Percentiles rank a stretch among this genome's conserved stretches.
These are phyloP conservation scores for Myriosclerotinia duriaeana DNA, from an alignment of 2,329 filamentous ascomycete genomes.

Conservation along the genomic window DNA sequence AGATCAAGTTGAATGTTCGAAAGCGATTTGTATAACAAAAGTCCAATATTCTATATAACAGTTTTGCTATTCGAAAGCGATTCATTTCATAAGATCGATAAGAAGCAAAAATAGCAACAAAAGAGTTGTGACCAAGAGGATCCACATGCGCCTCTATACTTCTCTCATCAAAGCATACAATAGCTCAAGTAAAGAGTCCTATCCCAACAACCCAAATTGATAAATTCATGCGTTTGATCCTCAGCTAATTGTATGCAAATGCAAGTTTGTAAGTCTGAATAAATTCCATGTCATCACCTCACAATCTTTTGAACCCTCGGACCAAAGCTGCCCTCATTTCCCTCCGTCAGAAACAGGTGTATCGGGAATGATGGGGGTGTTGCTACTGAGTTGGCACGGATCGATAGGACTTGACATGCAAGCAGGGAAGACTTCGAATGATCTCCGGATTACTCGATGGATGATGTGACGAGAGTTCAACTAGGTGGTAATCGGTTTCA, in stretches of 20 bases:
- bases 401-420: neutral
- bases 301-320: neutral
- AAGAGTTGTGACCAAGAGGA: neutral
- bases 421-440: neutral
- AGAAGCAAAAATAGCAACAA: too few species aligned
- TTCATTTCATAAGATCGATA: too few species aligned
- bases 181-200: too few species aligned
- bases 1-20: too few species aligned
- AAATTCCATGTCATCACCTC: too few species aligned
- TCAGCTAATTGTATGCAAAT: neutral
- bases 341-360: neutral
- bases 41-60: too few species aligned
- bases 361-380: neutral
- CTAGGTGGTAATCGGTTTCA: neutral
- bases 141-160: too few species aligned
- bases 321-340: too few species aligned
- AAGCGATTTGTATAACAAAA: too few species aligned
- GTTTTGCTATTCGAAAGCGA: too few species aligned
- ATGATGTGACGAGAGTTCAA: neutral
- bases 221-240: neutral
- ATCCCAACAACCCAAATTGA: neutral
- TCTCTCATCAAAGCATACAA: neutral
- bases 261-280: neutral
- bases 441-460: neutral
- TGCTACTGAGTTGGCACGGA: neutral